Percentiles rank a stretch among this genome's conserved stretches.
These are phyloP conservation scores for Macrocybe gigantea DNA, from an alignment of 768 basidiomycete genomes.

Conservation along the genomic window DNA sequence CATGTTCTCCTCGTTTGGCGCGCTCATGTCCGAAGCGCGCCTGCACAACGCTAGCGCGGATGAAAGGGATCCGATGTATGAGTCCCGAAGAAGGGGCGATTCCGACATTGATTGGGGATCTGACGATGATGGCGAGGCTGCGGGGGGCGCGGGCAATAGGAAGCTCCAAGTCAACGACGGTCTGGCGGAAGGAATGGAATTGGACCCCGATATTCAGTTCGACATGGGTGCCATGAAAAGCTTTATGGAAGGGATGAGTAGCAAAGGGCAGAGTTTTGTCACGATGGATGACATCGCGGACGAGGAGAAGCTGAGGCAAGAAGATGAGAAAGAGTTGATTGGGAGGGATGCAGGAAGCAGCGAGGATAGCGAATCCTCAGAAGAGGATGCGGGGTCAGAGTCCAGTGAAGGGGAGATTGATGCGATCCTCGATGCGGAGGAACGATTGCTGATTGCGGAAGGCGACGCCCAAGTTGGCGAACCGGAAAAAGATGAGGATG, in stretches of 20 bases:
- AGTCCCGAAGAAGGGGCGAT: constrained; percentile 6
- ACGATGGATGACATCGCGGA: constrained; percentile 35
- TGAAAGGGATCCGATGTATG: neutral
- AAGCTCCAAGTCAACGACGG: neutral
- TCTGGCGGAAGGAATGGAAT: neutral
- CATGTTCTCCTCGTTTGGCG: constrained; percentile 46
- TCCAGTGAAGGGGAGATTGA: constrained; percentile 25
- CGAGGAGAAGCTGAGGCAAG: constrained; percentile 49
- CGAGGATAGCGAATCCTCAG: constrained; percentile 24
- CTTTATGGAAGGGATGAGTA: constrained; percentile 16
- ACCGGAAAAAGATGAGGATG: constrained; percentile 24
- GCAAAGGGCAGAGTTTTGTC: constrained; percentile 12
- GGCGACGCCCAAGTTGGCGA: neutral
- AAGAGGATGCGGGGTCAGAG: constrained; percentile 12
- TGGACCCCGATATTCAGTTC: neutral
- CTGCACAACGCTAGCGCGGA: constrained; percentile 17
- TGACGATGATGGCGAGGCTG: neutral
- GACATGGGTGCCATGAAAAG: constrained; percentile 15
- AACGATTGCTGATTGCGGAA: constrained; percentile 37
- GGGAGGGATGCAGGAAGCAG: constrained; percentile 41
- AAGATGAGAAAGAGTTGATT: constrained; percentile 43
- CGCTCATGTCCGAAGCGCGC: constrained; percentile 47
- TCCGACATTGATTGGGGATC: constrained; percentile 14
- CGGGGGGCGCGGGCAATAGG: neutral
- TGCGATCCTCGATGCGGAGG: constrained; percentile 36